Conservation (phyloP, 2,329 filamentous ascomycete genomes). For the Arthrobotrys megalospora region DNA sequence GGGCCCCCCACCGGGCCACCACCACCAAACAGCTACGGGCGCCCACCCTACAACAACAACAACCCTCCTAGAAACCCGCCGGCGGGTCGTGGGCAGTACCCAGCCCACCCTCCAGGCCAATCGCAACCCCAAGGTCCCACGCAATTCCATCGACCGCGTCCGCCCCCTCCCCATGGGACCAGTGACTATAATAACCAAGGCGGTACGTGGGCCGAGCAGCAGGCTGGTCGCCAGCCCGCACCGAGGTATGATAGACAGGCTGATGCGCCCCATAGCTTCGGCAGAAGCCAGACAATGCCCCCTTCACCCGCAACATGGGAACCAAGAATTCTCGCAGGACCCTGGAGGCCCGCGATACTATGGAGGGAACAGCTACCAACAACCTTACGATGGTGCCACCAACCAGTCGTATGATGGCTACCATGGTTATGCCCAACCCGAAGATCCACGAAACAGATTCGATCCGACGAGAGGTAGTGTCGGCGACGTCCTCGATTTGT, state of each 20-base stretch:
- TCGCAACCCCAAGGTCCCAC: slow-evolving; percentile 20
- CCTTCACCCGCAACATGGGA: slow-evolving; percentile 13
- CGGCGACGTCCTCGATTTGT: slow-evolving; percentile 58
- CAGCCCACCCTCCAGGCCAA: not conserved
- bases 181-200: slow-evolving; percentile 24
- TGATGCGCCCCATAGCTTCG: slow-evolving; percentile 22
- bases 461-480: slow-evolving; percentile 51
- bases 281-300: slow-evolving; percentile 59
- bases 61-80: slow-evolving; percentile 16
- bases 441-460: slow-evolving; percentile 19
- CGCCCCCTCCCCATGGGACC: slow-evolving; percentile 27
- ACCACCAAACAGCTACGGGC: slow-evolving; percentile 22
- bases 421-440: not conserved
- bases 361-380: slow-evolving; percentile 8
- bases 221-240: not conserved
- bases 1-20: slow-evolving; percentile 11
- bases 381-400: slow-evolving; percentile 8
- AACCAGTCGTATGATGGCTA: slow-evolving; percentile 32
- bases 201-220: slow-evolving; percentile 28
- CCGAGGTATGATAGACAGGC: slow-evolving; percentile 33
- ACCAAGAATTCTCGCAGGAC: slow-evolving; percentile 22
- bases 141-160: slow-evolving; percentile 53
- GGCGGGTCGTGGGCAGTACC: slow-evolving; percentile 27
- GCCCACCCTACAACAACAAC: slow-evolving; percentile 18
- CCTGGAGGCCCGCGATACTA: slow-evolving; percentile 23